These are phyloP conservation scores for Caryopteris hybrid DNA, from an alignment of 305 asterid genomes.

Conservation along the genomic window DNA sequence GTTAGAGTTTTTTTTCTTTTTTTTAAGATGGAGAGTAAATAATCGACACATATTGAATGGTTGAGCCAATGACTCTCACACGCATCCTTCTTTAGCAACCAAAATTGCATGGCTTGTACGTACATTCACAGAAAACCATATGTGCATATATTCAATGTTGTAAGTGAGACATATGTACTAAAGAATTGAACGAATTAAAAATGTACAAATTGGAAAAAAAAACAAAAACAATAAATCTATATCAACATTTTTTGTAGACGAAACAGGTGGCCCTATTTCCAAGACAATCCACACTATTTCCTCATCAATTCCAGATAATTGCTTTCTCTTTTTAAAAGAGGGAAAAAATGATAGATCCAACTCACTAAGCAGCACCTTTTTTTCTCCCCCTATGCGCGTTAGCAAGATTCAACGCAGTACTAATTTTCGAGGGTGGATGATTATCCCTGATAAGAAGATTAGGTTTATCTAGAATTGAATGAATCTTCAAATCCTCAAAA, in stretches of 20 bases:
- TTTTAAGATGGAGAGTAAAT: too few species aligned
- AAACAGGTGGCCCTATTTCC: background rate
- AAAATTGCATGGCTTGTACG: too few species aligned
- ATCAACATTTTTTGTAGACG: background rate
- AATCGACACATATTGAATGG: too few species aligned
- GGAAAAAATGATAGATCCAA: background rate
- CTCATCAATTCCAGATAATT: background rate
- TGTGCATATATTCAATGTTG: too few species aligned
- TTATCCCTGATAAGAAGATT: too few species aligned
- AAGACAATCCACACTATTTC: background rate
- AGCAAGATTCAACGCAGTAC: conserved; percentile 28
- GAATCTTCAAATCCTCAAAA: conserved; percentile 21
- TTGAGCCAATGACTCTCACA: too few species aligned
- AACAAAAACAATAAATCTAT: background rate
- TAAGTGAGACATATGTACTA: background rate
- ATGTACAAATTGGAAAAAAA: background rate
- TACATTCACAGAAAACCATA: too few species aligned
- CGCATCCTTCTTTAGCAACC: too few species aligned
- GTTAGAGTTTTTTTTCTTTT: too few species aligned
- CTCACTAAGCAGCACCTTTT: conserved; percentile 19
- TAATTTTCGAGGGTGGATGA: conserved; percentile 8
- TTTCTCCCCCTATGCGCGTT: conserved; percentile 30
- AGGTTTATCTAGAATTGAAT: background rate
- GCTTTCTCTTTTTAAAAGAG: background rate
- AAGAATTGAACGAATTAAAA: conserved; percentile 1